These are phyloP conservation scores for Paramyrothecium roridum DNA, from an alignment of 2,329 filamentous ascomycete genomes.

Conservation along the genomic window DNA sequence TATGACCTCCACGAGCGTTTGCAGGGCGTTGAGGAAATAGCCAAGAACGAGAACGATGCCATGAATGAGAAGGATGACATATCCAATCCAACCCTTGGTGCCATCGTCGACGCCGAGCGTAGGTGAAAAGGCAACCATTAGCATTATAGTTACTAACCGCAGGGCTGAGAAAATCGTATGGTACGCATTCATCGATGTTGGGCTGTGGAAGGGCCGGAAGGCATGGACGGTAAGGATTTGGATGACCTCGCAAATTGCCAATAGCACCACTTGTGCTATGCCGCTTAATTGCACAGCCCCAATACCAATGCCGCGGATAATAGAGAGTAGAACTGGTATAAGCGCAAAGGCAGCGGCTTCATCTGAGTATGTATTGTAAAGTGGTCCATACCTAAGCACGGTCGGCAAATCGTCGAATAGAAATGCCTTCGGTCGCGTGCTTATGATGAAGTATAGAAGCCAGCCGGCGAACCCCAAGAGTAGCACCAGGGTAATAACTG, in stretches of 20 bases:
- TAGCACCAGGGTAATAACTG: slow-evolving; percentile 69
- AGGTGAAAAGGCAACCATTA: slow-evolving; percentile 82
- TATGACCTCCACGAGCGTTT: slow-evolving; percentile 85
- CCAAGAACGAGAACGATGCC: slow-evolving; percentile 82
- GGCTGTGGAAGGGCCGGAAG: slow-evolving; percentile 83
- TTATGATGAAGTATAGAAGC: slow-evolving; percentile 77
- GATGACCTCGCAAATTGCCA: slow-evolving; percentile 93
- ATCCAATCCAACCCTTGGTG: slow-evolving; percentile 91
- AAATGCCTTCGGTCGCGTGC: slow-evolving; percentile 76
- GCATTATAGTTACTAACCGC: slow-evolving; percentile 70
- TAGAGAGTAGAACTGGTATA: slow-evolving; percentile 79
- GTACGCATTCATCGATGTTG: slow-evolving; percentile 97
- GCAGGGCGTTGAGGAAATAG: slow-evolving; percentile 88
- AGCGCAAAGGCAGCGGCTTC: slow-evolving; percentile 87
- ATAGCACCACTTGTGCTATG: slow-evolving; percentile 85
- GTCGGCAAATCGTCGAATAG: slow-evolving; percentile 93
- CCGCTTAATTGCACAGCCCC: slow-evolving; percentile 91
- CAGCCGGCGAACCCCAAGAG: slow-evolving; percentile 73
- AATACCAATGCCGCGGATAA: slow-evolving; percentile 84
- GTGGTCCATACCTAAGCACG: slow-evolving; percentile 81
- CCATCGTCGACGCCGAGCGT: slow-evolving; percentile 75
- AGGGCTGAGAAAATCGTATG: slow-evolving; percentile 80
- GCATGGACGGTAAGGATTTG: slow-evolving; percentile 82
- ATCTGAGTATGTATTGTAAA: slow-evolving; percentile 98
- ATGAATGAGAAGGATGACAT: slow-evolving; percentile 84